Evolutionary conservation across 805 yeast species (phyloP).

Genomic region (Candida saitoana): DNA sequence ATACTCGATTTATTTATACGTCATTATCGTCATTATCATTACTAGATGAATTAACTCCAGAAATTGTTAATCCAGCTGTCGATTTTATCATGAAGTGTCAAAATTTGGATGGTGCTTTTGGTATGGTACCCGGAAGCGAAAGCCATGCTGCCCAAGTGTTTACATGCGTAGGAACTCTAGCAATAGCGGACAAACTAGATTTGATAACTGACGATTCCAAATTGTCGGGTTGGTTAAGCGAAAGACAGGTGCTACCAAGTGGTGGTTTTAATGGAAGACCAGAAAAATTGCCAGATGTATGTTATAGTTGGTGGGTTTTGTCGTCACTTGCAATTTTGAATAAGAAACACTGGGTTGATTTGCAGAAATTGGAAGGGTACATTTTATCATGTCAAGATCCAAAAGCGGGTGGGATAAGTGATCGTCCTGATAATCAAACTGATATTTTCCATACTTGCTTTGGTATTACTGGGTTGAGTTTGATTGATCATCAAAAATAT

Average conservation of each 20-base stretch:
- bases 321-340: constrained; percentile 67
- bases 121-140: constrained; percentile 90
- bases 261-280: constrained; percentile 98
- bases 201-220: constrained; percentile 35
- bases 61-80: constrained; percentile 58
- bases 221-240: constrained; percentile 84
- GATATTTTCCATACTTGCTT: constrained; percentile 93
- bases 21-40: constrained; percentile 73
- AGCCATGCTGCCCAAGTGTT: constrained; percentile 91
- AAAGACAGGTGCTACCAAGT: constrained; percentile 67
- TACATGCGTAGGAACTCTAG: constrained; percentile 78
- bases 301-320: constrained; percentile 97
- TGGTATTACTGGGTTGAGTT: constrained; percentile 82
- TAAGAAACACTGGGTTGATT: constrained; percentile 74
- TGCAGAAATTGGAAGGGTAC: constrained; percentile 55
- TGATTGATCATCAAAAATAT: constrained; percentile 55
- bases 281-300: constrained; percentile 93
- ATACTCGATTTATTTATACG: constrained; percentile 84
- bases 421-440: constrained; percentile 83
- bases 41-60: constrained; percentile 56
- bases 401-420: constrained; percentile 85
- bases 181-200: constrained; percentile 60
- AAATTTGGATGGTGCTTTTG: constrained; percentile 96
- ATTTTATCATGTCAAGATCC: constrained; percentile 75
- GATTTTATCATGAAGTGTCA: constrained; percentile 64